Evolutionary conservation across 108 stramenopile species (phyloP), one percentile per base, ranked within the genome.

Genomic region (Nitzschia sp.): DNA sequence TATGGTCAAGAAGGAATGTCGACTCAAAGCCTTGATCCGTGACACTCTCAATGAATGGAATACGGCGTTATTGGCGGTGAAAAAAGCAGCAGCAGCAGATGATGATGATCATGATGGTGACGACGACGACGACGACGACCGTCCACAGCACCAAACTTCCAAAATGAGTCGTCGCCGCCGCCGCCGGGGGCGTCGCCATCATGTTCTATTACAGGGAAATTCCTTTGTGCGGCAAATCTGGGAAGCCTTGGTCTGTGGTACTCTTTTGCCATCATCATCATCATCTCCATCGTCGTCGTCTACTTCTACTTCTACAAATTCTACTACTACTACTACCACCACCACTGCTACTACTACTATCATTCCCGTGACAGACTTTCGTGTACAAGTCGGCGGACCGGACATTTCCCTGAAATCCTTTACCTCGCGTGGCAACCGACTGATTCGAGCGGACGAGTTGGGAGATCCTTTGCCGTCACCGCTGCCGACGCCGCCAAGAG

Each of bases 161-260:
- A n/a, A n/a, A n/a, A n/a, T n/a, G n/a, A n/a, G n/a, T n/a, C n/a
- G n/a, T n/a, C n/a, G n/a, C n/a, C n/a, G n/a, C n/a, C n/a, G n/a
- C n/a, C n/a, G n/a, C n/a, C n/a, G n/a, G n/a, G n/a, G n/a, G n/a
- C 25, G 15, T n/a, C 33, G 8, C 3, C 22, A 41, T 2, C 58
- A 63, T 38, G 38, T 72, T 25, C 3, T 63, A 5, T 21, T 72
- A 4, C 61, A 54, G 19, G 71, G 71, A 29, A 63, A 61, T 19
- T 72, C 71, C 25, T 72, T 48, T 41, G 28, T 63, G 2, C 35
- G 71, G 30, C 71, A 72, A 72, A 41, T 72, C 16, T 72, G 60
- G 60, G 71, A 72, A 63, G 48, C 59, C 1, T 22, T 72, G 17
- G 60, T 48, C 5, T 68, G 53, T 29, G 36, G 16, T 16, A 8